Evolutionary conservation across 371 early-diverging fungal species (phyloP), one percentile per base, ranked within the genome.

Genomic region (Apophysomyces elegans): DNA sequence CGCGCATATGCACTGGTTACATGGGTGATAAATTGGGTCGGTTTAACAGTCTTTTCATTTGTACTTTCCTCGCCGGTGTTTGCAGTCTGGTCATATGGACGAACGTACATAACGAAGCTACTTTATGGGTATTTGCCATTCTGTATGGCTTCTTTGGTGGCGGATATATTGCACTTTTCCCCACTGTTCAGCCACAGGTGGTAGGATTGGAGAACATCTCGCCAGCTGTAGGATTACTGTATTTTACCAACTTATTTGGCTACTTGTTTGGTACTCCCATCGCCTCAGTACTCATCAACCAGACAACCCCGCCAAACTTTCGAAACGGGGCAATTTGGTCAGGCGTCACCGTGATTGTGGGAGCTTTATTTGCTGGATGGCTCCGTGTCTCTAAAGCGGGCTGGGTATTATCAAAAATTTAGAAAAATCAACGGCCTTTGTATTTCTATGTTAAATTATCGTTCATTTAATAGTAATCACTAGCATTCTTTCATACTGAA

Each of bases 61-160:
- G 86, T 59, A 66, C 85, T 2, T 65, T 72, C 13, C 71, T 87
- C 4, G 61, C 87, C 1, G 79, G 87, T n/a, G 58, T 83, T 16
- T 66, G 38, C 61, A 76, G 64, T 62, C 69, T 73, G 58, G 75
- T 43, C 44, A 78, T 76, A 14, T 85, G 75, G 78, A 73, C 61
- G 56, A 80, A 66, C 59, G 88, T 73, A 56, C 72, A 38, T 47
- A 80, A 37, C 58, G 75, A 64, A 61, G 81, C 78, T 32, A 43
- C 75, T 8, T 64, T 82, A 18, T 72, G 75, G 77, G 69, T 76
- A 0, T 80, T 78, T 66, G 78, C 73, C n/a, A 66, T 74, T 1
- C 50, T 84, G 1, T 87, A 80, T 36, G 88, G 86, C 5, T 73
- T 83, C 62, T 85, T 84, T 61, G 85, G 85, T 21, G 86, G 88